These are phyloP conservation scores for Malassezia nana DNA, from an alignment of 1,284 basidiomycete genomes.

Conservation along the genomic window DNA sequence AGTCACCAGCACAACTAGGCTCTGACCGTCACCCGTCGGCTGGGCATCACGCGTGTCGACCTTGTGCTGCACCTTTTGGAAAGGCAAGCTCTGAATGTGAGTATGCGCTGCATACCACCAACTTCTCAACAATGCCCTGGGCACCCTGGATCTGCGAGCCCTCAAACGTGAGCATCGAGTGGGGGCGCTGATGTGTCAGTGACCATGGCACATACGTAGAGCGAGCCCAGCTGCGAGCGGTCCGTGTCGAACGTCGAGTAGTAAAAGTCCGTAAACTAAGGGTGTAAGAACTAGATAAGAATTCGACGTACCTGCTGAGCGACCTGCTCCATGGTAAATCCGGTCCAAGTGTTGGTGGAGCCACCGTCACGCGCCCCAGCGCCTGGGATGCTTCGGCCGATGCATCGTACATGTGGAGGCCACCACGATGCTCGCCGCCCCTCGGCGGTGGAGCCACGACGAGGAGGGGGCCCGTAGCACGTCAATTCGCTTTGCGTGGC, in stretches of 20 bases:
- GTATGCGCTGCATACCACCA: constrained; percentile 49
- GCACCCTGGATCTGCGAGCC: constrained; percentile 58
- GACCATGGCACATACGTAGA: constrained; percentile 60
- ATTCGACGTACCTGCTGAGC: constrained; percentile 27
- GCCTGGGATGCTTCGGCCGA: constrained; percentile 1
- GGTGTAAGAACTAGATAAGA: not conserved
- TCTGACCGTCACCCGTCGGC: constrained; percentile 62
- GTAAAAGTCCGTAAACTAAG: constrained; percentile 45
- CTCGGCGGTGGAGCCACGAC: no score
- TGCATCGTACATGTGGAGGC: not conserved
- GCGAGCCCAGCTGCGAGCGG: constrained; percentile 54
- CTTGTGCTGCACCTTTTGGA: constrained; percentile 70
- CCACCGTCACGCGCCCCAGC: not conserved
- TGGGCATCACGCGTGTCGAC: constrained; percentile 79
- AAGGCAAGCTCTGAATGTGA: constrained; percentile 62
- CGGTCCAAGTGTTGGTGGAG: not conserved
- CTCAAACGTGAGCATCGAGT: constrained; percentile 87
- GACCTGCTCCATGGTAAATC: constrained; percentile 37
- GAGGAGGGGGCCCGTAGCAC: no score
- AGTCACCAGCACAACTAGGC: constrained; percentile 77
- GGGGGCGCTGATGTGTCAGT: constrained; percentile 57
- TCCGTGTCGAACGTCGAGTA: constrained; percentile 58
- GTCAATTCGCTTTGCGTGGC: no score
- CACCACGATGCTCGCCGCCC: not conserved
- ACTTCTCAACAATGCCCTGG: constrained; percentile 63